Base-by-base conservation (phyloP, 106 monocot genomes). In the Triglochin maritima region DNA sequence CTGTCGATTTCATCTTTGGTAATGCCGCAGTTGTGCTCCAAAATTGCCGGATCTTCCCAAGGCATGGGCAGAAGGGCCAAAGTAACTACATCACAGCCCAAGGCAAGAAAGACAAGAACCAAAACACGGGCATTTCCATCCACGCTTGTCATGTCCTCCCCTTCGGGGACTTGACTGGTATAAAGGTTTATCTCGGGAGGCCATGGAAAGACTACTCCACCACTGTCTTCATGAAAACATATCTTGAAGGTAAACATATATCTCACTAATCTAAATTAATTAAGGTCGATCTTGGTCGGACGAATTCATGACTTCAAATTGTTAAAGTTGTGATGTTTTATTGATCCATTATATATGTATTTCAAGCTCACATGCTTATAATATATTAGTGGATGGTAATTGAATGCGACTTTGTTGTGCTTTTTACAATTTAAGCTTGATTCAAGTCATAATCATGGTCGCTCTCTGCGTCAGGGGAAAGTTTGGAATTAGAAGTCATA, bases 1-100 rank as follows among this genome's bases (percentile, higher is more conserved):
- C 88, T 50, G 74, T 88, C 60, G 88, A 88, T 72, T 88, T 88
- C 80, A 78, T 88, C 76, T 88, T 84, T 66, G 87, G 87, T 65
- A 66, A 88, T 69, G 72, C 81, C 12, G 45, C 66, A 7, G 71
- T 68, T n/a, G 53, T 82, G 60, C 54, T 88, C 69, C 88, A 88
- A 59, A 85, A 88, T 80, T 88, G 84, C 74, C 29, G 52, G 2
- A 64, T 88, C 61, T 43, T 80, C n/a, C 79, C 71, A 13, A 59
- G 84, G 13, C 68, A 59, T 29, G 82, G 82, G 0, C 17, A 85
- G 58, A 80, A 63, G 69, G 84, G 77, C 85, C 85, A 84, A 74
- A 77, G 69, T 68, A 82, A 85, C 88, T 85, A 80, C 53, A 68
- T 88, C 15, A 88, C 84, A 2, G 85, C 85, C 12, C 85, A 85